Conservation (phyloP, 2,329 filamentous ascomycete species). For the Didymella keratinophila region DNA sequence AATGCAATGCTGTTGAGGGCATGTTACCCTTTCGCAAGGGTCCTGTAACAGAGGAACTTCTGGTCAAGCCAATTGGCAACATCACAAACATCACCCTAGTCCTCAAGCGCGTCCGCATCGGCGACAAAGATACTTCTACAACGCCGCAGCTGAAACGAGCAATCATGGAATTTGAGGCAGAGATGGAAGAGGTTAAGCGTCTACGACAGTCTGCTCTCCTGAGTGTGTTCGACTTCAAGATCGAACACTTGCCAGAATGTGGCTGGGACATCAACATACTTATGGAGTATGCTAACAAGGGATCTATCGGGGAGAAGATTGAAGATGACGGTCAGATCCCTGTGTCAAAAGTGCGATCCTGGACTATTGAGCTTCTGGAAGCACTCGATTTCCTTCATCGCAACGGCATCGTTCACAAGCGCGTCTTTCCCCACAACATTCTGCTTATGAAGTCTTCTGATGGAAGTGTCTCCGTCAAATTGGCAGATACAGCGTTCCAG, state of each 20-base stretch:
- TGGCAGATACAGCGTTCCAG: slow-evolving; percentile 78
- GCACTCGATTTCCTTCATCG: slow-evolving; percentile 87
- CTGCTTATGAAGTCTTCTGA: slow-evolving; percentile 74
- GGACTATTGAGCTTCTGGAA: slow-evolving; percentile 91
- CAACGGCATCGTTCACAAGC: slow-evolving; percentile 82
- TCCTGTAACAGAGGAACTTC: slow-evolving; percentile 72
- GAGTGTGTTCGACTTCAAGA: slow-evolving; percentile 82
- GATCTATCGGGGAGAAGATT: slow-evolving; percentile 81
- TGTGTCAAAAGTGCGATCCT: slow-evolving; percentile 79
- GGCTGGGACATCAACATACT: slow-evolving; percentile 78
- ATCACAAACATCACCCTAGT: slow-evolving; percentile 64
- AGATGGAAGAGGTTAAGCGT: slow-evolving; percentile 77
- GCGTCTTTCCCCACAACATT: slow-evolving; percentile 81
- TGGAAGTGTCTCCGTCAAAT: slow-evolving; percentile 72
- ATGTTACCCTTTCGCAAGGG: slow-evolving; percentile 70
- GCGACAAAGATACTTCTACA: slow-evolving; percentile 63
- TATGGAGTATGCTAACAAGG: slow-evolving; percentile 79
- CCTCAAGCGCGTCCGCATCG: slow-evolving; percentile 60
- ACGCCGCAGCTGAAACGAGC: slow-evolving; percentile 76
- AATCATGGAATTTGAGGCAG: slow-evolving; percentile 77
- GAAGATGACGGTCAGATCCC: slow-evolving; percentile 79
- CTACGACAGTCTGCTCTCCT: slow-evolving; percentile 80
- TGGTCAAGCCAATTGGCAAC: slow-evolving; percentile 72
- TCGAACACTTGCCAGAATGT: slow-evolving; percentile 60
- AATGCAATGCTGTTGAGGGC: slow-evolving; percentile 75